A percentile compares a stretch with the other conserved stretches of the same genome.
Conservation (phyloP, 495 filamentous ascomycete genomes). For the Penicillium paxilli region DNA sequence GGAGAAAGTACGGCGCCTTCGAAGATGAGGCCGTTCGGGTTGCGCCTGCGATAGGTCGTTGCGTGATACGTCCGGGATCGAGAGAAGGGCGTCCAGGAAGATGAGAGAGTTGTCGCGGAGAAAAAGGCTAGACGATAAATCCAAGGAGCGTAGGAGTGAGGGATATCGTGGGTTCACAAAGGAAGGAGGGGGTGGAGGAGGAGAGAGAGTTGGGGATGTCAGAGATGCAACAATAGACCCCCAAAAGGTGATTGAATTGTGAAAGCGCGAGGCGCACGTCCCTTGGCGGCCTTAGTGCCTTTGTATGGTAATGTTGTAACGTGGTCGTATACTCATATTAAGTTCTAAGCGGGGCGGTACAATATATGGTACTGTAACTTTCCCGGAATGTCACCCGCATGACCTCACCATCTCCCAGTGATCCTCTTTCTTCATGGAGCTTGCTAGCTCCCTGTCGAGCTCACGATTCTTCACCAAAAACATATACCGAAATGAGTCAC, state of each 20-base stretch:
- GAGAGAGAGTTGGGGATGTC: background rate
- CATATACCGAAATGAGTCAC: constrained; percentile 20
- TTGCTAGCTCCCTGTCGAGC: too few species aligned
- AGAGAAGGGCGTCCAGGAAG: background rate
- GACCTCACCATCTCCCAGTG: constrained; percentile 20
- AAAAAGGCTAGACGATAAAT: background rate
- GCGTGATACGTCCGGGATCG: background rate
- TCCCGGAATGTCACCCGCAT: constrained; percentile 7
- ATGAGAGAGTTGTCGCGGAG: background rate
- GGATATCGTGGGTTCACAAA: background rate
- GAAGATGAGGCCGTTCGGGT: background rate
- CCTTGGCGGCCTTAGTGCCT: constrained; percentile 24
- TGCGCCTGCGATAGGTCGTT: background rate
- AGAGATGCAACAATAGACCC: background rate
- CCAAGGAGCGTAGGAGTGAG: background rate
- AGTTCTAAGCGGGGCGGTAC: background rate
- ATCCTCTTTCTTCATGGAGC: too few species aligned
- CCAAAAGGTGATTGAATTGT: constrained; percentile 5
- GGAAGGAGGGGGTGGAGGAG: background rate
- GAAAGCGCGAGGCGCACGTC: constrained; percentile 34
- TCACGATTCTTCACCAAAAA: too few species aligned
- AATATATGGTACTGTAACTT: too few species aligned
- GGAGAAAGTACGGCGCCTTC: background rate
- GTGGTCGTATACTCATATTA: constrained; percentile 1
- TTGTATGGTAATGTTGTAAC: constrained; percentile 7